Conservation (phyloP, 345 rosid genomes). For the Aethionema arabicum region DNA sequence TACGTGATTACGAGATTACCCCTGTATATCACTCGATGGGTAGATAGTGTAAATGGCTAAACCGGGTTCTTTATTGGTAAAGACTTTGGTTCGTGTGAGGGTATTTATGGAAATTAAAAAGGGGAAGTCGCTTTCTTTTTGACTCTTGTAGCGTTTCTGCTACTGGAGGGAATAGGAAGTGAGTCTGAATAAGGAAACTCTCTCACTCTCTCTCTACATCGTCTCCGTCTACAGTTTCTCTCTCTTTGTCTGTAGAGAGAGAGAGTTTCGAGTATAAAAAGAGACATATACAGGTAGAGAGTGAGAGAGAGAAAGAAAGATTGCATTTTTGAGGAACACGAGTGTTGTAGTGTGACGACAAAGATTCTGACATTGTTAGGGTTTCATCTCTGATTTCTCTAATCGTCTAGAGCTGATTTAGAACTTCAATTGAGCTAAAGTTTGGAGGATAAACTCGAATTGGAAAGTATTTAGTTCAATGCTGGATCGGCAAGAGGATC, state of each 20-base stretch:
- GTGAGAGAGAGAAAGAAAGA: background rate
- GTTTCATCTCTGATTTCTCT: constrained; percentile 7
- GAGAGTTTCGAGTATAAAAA: background rate
- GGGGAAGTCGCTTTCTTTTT: background rate
- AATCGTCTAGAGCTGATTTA: background rate
- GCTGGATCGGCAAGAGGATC: constrained; percentile 23
- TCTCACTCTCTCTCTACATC: constrained; percentile 4
- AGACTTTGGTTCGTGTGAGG: too few species aligned
- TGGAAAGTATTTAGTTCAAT: constrained; percentile 17
- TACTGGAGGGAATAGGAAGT: constrained; percentile 5
- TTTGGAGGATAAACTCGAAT: background rate
- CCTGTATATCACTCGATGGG: too few species aligned
- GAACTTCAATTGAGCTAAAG: constrained; percentile 15
- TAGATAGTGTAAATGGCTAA: too few species aligned
- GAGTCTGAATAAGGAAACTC: constrained; percentile 21
- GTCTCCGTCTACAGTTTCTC: background rate
- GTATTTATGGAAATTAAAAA: too few species aligned
- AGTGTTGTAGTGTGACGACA: constrained; percentile 16
- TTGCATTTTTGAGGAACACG: constrained; percentile 19
- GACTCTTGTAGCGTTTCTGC: background rate
- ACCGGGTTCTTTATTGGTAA: too few species aligned
- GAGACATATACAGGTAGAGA: constrained; percentile 7
- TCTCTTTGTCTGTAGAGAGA: background rate
- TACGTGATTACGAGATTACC: too few species aligned
- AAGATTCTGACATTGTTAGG: constrained; percentile 21